These are phyloP conservation scores for Metarhizium humberi DNA, from an alignment of 2,329 filamentous ascomycete genomes.

Conservation along the genomic window DNA sequence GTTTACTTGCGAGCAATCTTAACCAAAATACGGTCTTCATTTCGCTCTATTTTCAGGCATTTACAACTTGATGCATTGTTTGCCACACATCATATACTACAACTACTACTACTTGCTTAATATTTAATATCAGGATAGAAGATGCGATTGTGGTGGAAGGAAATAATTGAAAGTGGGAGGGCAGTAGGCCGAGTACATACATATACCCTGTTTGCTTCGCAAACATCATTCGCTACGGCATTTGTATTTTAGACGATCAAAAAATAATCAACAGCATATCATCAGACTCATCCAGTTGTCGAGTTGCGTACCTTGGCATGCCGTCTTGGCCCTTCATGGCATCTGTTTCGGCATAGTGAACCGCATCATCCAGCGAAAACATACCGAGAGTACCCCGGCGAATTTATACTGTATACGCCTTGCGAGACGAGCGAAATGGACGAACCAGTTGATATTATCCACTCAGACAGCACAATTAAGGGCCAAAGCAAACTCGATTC, in stretches of 20 bases:
- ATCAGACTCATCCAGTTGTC: background rate
- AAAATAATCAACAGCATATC: background rate
- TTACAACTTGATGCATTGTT: background rate
- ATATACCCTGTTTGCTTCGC: background rate
- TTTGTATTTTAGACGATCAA: background rate
- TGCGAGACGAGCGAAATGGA: too few relatives aligned
- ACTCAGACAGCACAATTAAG: too few relatives aligned
- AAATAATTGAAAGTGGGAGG: background rate
- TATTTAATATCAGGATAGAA: background rate
- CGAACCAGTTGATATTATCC: too few relatives aligned
- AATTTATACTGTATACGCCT: too few relatives aligned
- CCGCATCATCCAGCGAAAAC: too few relatives aligned
- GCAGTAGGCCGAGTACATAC: background rate
- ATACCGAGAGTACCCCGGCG: too few relatives aligned
- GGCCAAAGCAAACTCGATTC: too few relatives aligned
- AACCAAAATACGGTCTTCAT: background rate
- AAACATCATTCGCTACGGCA: background rate
- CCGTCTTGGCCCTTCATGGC: too few relatives aligned
- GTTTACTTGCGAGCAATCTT: background rate
- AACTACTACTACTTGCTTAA: background rate
- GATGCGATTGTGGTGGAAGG: background rate
- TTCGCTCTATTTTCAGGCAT: background rate
- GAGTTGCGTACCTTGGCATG: background rate
- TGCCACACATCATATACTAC: background rate
- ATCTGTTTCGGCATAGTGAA: too few relatives aligned